Base-by-base conservation (phyloP, 805 yeast species). In the Candida loeiensis region DNA sequence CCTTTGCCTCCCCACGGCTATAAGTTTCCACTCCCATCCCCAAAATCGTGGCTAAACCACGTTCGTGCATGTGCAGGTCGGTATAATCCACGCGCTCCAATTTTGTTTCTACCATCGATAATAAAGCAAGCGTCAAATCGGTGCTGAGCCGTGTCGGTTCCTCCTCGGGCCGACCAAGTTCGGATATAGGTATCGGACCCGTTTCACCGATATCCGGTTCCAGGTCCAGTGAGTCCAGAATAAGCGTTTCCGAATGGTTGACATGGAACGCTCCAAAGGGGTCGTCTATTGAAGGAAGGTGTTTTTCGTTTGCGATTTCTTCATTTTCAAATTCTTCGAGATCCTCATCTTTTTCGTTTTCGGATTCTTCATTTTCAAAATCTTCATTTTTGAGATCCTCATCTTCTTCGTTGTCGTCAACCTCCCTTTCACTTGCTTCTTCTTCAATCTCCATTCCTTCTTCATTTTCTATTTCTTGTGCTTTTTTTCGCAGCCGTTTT, bases 51-150 rank as follows among this genome's bases (percentile, higher is more conserved):
- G 32, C 34, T 31, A 47, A 39, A 4, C 47, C 51, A 8, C 45
- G 34, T 22, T 47, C 51, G 34, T 47, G 38, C 35, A 47, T 39
- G n/a, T 39, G 34, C 32, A 47, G 44, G 11, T 39, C 44, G 15
- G 29, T 18, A 13, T 25, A 13, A 22, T 47, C 49, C 1, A 18
- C 28, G 20, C 30, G 27, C n/a, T 47, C 51, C 4, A 48, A 29
- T 6, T 14, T n/a, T 12, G 28, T 19, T 15, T 37, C 45, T 25
- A 40, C 44, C 25, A 5, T 30, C 21, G 33, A 16, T n/a, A 30
- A 18, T 16, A 30, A 13, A 4, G 16, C 29, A 12, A 24, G 27
- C 29, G 20, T 22, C 18, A 34, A 15, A 15, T 33, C 36, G 12
- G 27, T 25, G 27, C 27, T 25, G 27, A 25, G 27, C 6, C 17